These are phyloP conservation scores for Neurospora sp. DNA, from an alignment of 495 filamentous ascomycete species.

Conservation along the genomic window DNA sequence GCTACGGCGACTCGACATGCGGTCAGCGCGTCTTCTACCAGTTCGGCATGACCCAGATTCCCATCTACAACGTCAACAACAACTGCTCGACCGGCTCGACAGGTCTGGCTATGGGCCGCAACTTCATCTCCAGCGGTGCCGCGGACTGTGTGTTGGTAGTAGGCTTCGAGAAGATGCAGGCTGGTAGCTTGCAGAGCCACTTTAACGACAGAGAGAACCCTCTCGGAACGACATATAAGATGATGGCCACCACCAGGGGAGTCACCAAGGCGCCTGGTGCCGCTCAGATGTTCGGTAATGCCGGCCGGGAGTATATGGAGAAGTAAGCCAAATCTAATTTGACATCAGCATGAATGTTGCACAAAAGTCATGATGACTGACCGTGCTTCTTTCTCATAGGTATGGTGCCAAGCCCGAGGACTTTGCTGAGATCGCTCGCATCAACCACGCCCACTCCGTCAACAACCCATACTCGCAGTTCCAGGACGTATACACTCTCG, in stretches of 20 bases:
- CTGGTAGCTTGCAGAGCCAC: constrained; percentile 69
- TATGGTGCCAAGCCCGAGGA: constrained; percentile 77
- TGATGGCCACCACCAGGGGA: constrained; percentile 78
- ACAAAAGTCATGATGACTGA: background rate
- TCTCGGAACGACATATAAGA: constrained; percentile 54
- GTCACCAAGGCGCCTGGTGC: constrained; percentile 71
- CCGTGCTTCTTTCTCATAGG: constrained; percentile 25
- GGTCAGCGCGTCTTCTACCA: constrained; percentile 98
- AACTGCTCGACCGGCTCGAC: constrained; percentile 93
- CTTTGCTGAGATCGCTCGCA: constrained; percentile 90
- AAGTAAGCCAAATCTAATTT: constrained; percentile 44
- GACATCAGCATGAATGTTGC: background rate
- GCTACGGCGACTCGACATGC: constrained; percentile 90
- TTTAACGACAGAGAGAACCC: constrained; percentile 77
- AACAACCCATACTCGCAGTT: constrained; percentile 97
- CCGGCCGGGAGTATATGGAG: constrained; percentile 90
- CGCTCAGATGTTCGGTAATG: constrained; percentile 94
- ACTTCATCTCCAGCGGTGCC: constrained; percentile 66
- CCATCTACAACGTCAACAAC: constrained; percentile 97
- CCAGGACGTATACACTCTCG: constrained; percentile 78
- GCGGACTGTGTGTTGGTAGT: constrained; percentile 84
- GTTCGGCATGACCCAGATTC: constrained; percentile 93
- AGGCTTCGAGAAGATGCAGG: constrained; percentile 97
- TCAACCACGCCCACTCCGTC: constrained; percentile 86
- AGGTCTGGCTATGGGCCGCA: constrained; percentile 74